phyloP scores from a whole-genome alignment of 2,329 filamentous ascomycete species.

The Elsinoe fawcettii region DNA sequence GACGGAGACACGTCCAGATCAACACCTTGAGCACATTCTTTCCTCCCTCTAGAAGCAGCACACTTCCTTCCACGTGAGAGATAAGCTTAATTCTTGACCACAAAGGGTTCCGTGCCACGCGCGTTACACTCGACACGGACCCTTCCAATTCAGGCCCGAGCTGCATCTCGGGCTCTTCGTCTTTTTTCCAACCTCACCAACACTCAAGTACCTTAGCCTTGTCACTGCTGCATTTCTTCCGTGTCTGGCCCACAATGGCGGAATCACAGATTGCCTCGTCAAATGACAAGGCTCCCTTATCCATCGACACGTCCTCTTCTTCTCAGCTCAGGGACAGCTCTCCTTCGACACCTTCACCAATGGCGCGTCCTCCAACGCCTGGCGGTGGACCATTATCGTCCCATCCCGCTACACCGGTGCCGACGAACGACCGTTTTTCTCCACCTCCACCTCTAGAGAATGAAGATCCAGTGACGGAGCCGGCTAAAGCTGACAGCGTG shows the following conservation, averaged over 20 bases:
- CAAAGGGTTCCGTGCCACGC: constrained; percentile 4
- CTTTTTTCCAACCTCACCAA: constrained; percentile 12
- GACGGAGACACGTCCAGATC: not conserved
- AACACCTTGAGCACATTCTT: constrained; percentile 5
- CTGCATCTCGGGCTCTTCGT: constrained; percentile 1
- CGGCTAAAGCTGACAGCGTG: constrained; percentile 2
- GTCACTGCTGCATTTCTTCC: constrained; percentile 1
- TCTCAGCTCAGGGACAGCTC: not conserved
- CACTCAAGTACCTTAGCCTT: not conserved
- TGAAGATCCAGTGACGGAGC: not conserved
- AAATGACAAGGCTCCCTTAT: constrained; percentile 9
- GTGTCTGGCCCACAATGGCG: constrained; percentile 5
- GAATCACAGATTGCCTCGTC: not conserved
- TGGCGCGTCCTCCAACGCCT: constrained; percentile 24
- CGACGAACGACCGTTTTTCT: constrained; percentile 17
- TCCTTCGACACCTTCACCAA: constrained; percentile 14
- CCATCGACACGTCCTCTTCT: not conserved
- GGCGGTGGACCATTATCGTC: constrained; percentile 30
- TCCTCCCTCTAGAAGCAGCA: not conserved
- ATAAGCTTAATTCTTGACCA: constrained; percentile 11
- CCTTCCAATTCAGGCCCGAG: not conserved
- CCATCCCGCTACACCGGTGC: constrained; percentile 27
- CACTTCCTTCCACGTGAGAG: not conserved
- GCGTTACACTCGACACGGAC: constrained; percentile 2
- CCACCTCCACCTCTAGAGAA: constrained; percentile 1